Conservation (phyloP, 2,329 filamentous ascomycete genomes). For the Exophiala spinifera region DNA sequence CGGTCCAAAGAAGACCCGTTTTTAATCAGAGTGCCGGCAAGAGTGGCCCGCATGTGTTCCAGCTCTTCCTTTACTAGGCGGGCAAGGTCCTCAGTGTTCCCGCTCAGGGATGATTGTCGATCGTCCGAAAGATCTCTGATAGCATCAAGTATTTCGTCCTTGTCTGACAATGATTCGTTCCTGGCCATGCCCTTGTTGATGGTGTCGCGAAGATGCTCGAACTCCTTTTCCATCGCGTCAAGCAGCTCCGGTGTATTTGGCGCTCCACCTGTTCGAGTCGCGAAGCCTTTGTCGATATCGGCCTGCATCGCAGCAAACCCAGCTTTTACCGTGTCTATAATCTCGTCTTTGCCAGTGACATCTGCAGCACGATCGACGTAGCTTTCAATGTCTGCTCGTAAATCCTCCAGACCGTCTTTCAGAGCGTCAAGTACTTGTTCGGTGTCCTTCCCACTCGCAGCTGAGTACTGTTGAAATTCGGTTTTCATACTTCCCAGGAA, state of each 20-base stretch:
- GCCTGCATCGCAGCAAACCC: conserved; percentile 62
- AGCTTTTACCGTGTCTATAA: conserved; percentile 65
- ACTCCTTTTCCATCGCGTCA: conserved; percentile 74
- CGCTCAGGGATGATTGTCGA: conserved; percentile 36
- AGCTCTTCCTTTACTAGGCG: conserved; percentile 58
- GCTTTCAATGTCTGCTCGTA: conserved; percentile 74
- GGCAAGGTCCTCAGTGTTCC: conserved; percentile 44
- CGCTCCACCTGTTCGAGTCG: conserved; percentile 40
- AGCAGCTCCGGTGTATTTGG: conserved; percentile 64
- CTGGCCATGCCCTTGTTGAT: conserved; percentile 69
- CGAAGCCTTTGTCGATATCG: conserved; percentile 53
- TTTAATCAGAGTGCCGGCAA: conserved; percentile 52
- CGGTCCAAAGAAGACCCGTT: conserved; percentile 48
- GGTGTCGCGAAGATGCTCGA: conserved; percentile 75
- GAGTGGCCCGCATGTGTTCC: conserved; percentile 57
- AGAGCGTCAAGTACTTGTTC: conserved; percentile 86
- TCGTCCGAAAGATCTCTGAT: conserved; percentile 38
- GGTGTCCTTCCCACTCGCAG: conserved; percentile 74
- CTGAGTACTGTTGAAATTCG: conserved; percentile 74
- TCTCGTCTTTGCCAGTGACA: conserved; percentile 70
- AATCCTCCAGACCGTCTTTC: conserved; percentile 78
- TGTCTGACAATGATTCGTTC: conserved; percentile 52
- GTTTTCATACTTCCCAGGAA: conserved; percentile 60
- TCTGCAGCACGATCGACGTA: conserved; percentile 74
- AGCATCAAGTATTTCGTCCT: conserved; percentile 61